Evolutionary conservation across 1,139 yeast genomes (phyloP).

Genomic region (Hansenula sp.): DNA sequence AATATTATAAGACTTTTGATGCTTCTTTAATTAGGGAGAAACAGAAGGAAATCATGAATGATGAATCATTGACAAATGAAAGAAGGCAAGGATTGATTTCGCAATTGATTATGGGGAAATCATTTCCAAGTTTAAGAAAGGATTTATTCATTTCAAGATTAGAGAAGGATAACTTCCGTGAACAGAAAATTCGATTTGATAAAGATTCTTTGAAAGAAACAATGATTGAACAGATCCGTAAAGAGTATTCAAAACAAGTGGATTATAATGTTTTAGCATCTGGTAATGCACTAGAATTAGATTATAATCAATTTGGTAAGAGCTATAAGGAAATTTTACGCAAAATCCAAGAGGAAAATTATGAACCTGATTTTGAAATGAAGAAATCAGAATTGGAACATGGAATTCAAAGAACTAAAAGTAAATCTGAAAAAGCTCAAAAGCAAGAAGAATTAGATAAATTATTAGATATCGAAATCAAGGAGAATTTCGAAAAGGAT

Average conservation of each 20-base stretch:
- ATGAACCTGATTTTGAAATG: conserved; percentile 3
- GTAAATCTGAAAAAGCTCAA: background rate
- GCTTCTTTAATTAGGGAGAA: conserved; percentile 13
- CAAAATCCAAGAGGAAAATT: background rate
- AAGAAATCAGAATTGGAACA: background rate
- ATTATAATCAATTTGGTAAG: background rate
- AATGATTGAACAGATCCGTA: background rate
- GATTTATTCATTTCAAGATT: conserved; percentile 2
- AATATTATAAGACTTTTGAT: conserved; percentile 9
- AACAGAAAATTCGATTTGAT: background rate
- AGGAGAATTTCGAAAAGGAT: background rate
- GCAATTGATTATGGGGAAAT: background rate
- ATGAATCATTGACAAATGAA: background rate
- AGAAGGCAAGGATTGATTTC: background rate
- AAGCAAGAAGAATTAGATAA: background rate
- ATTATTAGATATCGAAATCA: background rate
- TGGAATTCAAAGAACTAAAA: background rate
- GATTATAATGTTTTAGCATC: conserved; percentile 1
- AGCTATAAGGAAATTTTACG: background rate
- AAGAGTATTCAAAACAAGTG: background rate
- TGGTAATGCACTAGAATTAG: background rate
- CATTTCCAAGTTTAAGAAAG: conserved; percentile 1
- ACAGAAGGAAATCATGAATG: conserved; percentile 9
- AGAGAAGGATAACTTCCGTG: background rate
- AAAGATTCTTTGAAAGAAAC: background rate